phyloP scores from a whole-genome alignment of 2,329 filamentous ascomycete species.

The Penicillium brevicompactum region DNA sequence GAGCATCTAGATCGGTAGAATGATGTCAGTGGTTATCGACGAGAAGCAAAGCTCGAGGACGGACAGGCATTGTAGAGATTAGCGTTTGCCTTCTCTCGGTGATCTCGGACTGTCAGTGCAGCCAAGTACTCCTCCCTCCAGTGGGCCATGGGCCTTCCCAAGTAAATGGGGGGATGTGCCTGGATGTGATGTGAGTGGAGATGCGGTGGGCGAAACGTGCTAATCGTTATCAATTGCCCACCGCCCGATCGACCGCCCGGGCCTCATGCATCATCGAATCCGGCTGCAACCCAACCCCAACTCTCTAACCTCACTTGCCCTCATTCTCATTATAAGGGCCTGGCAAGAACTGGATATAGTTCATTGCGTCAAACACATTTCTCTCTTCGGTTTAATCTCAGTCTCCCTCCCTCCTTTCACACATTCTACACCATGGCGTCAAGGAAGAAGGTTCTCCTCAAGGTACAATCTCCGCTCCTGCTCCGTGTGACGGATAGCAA shows the following conservation, averaged over 20 bases:
- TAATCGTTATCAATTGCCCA: conserved; percentile 21
- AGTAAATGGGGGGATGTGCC: conserved; percentile 14
- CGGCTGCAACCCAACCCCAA: conserved; percentile 30
- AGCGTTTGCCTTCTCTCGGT: conserved; percentile 65
- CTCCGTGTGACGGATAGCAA: conserved; percentile 11
- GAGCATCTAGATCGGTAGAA: conserved; percentile 54
- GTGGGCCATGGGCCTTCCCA: conserved; percentile 55
- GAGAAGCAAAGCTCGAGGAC: conserved; percentile 10
- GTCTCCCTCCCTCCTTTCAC: conserved; percentile 1
- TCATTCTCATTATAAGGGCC: conserved; percentile 3
- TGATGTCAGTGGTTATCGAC: conserved; percentile 25
- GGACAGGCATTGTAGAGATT: conserved; percentile 78
- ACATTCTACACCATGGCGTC: conserved; percentile 63
- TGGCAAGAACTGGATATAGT: not conserved
- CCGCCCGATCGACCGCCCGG: conserved; percentile 37
- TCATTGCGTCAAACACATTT: not conserved
- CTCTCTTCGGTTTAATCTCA: not conserved
- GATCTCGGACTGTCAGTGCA: conserved; percentile 71
- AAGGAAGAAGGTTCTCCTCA: conserved; percentile 87
- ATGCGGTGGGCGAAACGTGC: conserved; percentile 20
- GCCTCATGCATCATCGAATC: conserved; percentile 36
- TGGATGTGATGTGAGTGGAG: conserved; percentile 22
- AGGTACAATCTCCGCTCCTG: conserved; percentile 58
- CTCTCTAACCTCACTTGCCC: conserved; percentile 14
- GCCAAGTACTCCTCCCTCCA: conserved; percentile 82